Conservation (phyloP, 257 asterid genomes). For the Galeopsis tetrahit region DNA sequence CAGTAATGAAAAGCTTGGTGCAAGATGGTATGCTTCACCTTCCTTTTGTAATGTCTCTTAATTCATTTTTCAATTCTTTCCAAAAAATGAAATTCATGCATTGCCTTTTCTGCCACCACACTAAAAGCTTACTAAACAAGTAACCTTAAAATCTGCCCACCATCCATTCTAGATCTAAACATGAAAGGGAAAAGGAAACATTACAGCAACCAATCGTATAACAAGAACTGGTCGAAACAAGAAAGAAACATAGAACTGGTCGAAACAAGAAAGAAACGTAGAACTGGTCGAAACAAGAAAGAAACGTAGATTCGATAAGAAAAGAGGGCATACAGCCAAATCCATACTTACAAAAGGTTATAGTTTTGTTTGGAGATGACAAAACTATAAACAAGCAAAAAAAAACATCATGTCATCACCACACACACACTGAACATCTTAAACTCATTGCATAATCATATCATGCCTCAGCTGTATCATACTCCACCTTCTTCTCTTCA, state of each 20-base stretch:
- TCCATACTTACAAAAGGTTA: background rate
- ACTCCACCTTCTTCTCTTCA: constrained; percentile 69
- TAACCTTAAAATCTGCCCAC: too few species aligned
- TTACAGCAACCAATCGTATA: too few species aligned
- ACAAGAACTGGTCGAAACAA: background rate
- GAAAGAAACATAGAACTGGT: background rate
- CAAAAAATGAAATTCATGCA: too few species aligned
- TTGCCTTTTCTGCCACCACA: too few species aligned
- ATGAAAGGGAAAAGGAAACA: too few species aligned
- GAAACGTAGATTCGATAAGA: background rate
- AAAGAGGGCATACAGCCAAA: background rate
- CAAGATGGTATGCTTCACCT: too few species aligned
- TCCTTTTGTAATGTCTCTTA: too few species aligned
- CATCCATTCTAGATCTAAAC: too few species aligned
- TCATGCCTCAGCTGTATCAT: constrained; percentile 46
- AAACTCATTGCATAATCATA: constrained; percentile 13
- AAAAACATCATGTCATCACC: constrained; percentile 25
- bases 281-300: background rate
- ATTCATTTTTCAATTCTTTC: too few species aligned
- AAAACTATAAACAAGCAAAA: constrained; percentile 25
- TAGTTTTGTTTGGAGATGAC: background rate
- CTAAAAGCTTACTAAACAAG: too few species aligned
- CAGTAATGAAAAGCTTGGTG: too few species aligned
- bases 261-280: background rate
- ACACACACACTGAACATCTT: background rate